Evolutionary conservation across 2,329 filamentous ascomycete genomes (phyloP).

Genomic region (Eutypella sp.): DNA sequence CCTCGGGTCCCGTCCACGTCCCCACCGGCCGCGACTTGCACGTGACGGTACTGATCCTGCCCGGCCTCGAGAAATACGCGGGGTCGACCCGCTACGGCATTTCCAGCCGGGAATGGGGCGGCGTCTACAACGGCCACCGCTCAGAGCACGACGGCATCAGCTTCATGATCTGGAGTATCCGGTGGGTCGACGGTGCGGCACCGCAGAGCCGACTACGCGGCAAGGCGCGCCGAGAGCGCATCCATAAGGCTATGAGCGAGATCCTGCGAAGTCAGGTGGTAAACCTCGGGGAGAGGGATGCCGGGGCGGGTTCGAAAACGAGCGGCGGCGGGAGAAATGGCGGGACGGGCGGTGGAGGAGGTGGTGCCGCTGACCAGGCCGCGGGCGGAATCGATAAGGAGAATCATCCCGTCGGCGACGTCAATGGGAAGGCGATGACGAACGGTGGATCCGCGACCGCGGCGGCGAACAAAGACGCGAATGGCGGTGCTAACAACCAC

Average conservation of each 20-base stretch:
- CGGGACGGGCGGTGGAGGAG: neutral
- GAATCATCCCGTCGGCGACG: neutral
- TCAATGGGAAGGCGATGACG: constrained; percentile 24
- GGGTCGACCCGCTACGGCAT: constrained; percentile 75
- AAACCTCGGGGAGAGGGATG: constrained; percentile 23
- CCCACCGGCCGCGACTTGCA: constrained; percentile 73
- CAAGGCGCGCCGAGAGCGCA: constrained; percentile 51
- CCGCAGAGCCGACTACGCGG: constrained; percentile 52
- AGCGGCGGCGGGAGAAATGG: neutral
- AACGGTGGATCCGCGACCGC: constrained; percentile 9
- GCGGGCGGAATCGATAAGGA: constrained; percentile 16
- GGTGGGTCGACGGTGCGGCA: constrained; percentile 76
- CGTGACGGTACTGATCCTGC: constrained; percentile 80
- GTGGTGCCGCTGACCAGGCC: constrained; percentile 8
- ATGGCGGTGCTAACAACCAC: too few species aligned
- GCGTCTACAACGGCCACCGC: constrained; percentile 37
- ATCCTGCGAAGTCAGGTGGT: constrained; percentile 36
- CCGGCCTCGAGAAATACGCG: constrained; percentile 70
- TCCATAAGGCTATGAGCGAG: constrained; percentile 51
- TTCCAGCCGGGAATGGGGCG: constrained; percentile 73
- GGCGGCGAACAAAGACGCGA: too few species aligned
- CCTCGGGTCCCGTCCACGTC: constrained; percentile 57
- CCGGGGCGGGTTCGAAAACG: neutral
- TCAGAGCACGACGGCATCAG: constrained; percentile 77
- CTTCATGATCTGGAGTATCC: constrained; percentile 75